Evolutionary conservation across 805 yeast species (phyloP).

Genomic region (Metschnikowia anglica): DNA sequence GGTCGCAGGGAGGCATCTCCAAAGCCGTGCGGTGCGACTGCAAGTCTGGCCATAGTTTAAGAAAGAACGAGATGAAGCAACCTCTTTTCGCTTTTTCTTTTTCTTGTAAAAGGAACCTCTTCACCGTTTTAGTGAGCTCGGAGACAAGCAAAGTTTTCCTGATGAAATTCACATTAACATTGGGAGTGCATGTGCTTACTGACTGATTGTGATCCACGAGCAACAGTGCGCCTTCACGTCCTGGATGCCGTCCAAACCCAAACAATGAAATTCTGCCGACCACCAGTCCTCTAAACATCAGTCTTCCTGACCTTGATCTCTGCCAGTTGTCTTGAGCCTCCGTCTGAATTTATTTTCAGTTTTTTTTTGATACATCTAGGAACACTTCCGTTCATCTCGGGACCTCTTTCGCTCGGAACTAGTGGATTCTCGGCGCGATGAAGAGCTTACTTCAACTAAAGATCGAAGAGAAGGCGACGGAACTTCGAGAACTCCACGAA

Average conservation of each 20-base stretch:
- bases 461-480: conserved; percentile 48
- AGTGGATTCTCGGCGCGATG: too few relatives aligned
- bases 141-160: neutral
- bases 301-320: neutral
- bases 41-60: conserved; percentile 17
- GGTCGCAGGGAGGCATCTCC: conserved; percentile 3
- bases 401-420: too few relatives aligned
- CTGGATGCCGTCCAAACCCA: neutral
- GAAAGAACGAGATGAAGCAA: too few relatives aligned
- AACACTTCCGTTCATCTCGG: too few relatives aligned
- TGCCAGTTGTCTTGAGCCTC: neutral
- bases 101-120: too few relatives aligned
- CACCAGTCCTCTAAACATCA: neutral
- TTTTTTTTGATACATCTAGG: neutral
- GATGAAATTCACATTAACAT: conserved; percentile 1
- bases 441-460: conserved; percentile 23
- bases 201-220: too few relatives aligned
- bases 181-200: conserved; percentile 7
- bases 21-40: conserved; percentile 17
- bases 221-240: neutral
- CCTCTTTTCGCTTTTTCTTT: too few relatives aligned
- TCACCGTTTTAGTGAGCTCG: neutral
- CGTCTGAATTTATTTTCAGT: neutral
- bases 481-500: conserved; percentile 49
- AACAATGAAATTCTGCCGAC: neutral